phyloP scores from a whole-genome alignment of 306 rosid species.

The Canavalia gladiata region DNA sequence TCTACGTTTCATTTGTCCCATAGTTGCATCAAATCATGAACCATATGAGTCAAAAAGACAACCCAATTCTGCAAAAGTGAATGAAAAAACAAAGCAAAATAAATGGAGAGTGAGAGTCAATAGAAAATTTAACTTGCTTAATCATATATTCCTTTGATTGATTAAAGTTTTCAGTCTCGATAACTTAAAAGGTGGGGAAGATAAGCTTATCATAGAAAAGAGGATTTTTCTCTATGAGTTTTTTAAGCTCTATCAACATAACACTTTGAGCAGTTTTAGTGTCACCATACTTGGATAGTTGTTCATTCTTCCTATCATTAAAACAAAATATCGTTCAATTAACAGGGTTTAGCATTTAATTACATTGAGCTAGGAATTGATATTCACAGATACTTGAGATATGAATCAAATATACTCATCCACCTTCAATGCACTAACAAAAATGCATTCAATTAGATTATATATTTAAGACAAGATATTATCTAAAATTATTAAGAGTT shows the following conservation, averaged over 20 bases:
- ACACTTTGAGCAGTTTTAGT: slow-evolving; percentile 84
- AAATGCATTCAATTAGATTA: slow-evolving; percentile 3
- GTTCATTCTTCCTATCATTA: slow-evolving; percentile 80
- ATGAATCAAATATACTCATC: slow-evolving; percentile 36
- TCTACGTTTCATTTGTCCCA: slow-evolving; percentile 2
- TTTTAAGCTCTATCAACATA: slow-evolving; percentile 86
- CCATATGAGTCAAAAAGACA: background rate
- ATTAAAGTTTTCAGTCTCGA: slow-evolving; percentile 83
- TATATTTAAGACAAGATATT: slow-evolving; percentile 34
- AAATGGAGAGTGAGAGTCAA: background rate
- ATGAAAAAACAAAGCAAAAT: background rate
- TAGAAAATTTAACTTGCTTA: background rate
- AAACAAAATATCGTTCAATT: slow-evolving; percentile 36
- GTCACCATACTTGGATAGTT: slow-evolving; percentile 87
- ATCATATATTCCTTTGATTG: slow-evolving; percentile 75
- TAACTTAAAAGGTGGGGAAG: slow-evolving; percentile 74
- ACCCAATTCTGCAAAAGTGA: background rate
- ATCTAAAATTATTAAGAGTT: no score
- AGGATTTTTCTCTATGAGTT: slow-evolving; percentile 85
- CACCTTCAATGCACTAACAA: slow-evolving; percentile 24
- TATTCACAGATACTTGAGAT: slow-evolving; percentile 27
- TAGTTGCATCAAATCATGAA: slow-evolving; percentile 22
- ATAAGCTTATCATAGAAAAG: slow-evolving; percentile 83
- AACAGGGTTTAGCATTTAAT: slow-evolving; percentile 28
- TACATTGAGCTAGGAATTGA: slow-evolving; percentile 39